Conservation (phyloP, 306 rosid genomes). For the Ammopiptanthus mongolicus region DNA sequence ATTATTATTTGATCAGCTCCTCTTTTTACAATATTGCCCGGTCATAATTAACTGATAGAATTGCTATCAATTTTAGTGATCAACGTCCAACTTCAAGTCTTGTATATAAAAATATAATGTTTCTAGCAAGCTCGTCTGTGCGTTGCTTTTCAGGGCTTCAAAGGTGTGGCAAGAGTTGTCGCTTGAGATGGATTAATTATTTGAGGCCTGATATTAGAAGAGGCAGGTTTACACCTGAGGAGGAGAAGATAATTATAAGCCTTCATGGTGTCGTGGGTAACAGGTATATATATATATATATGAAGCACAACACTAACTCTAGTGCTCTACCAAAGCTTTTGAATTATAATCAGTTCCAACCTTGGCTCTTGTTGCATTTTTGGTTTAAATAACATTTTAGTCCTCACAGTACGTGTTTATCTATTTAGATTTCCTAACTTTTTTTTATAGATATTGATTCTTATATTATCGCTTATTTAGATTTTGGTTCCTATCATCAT, state of each 20-base stretch:
- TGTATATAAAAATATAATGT: too few relatives aligned
- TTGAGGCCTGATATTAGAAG: slow-evolving; percentile 96
- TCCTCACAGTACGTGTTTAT: too few relatives aligned
- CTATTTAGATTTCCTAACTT: too few relatives aligned
- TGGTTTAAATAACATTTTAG: too few relatives aligned
- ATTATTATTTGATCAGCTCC: background rate
- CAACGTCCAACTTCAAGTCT: too few relatives aligned
- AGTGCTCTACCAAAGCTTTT: background rate
- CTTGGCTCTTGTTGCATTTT: background rate
- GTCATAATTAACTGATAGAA: too few relatives aligned
- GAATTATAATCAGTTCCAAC: background rate
- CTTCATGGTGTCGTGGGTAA: slow-evolving; percentile 93
- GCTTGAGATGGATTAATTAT: slow-evolving; percentile 96
- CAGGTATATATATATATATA: too few relatives aligned
- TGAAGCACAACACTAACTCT: background rate
- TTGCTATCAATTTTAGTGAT: background rate
- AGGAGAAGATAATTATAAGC: slow-evolving; percentile 85
- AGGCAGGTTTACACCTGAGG: slow-evolving; percentile 92
- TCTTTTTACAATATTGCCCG: background rate
- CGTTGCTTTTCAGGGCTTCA: slow-evolving; percentile 59
- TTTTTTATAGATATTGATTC: too few relatives aligned
- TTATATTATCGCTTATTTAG: background rate
- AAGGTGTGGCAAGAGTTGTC: slow-evolving; percentile 95
- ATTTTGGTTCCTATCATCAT: too few relatives aligned
- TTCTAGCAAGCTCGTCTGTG: too few relatives aligned